These are phyloP conservation scores for Lanmaoa rubissima DNA, from an alignment of 768 basidiomycete genomes.

Conservation along the genomic window DNA sequence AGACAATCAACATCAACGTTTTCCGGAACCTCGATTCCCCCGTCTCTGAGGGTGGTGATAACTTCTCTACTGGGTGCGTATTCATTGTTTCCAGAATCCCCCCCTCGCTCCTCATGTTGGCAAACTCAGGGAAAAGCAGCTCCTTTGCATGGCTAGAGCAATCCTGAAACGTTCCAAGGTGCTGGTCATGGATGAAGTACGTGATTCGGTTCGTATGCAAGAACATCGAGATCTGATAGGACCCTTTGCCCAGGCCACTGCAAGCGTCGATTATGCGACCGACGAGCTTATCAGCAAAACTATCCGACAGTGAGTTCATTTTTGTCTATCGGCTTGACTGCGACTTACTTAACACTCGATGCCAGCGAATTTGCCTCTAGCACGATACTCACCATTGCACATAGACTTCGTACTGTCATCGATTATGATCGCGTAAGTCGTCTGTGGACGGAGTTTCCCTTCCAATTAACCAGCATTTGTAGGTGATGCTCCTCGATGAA, in stretches of 20 bases:
- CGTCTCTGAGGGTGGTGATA: slow-evolving; percentile 85
- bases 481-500: slow-evolving; percentile 79
- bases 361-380: slow-evolving; percentile 72
- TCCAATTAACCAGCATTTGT: background rate
- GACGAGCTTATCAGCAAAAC: slow-evolving; percentile 85
- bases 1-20: slow-evolving; percentile 65
- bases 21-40: slow-evolving; percentile 73
- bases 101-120: background rate
- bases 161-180: slow-evolving; percentile 77
- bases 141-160: slow-evolving; percentile 88
- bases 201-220: slow-evolving; percentile 12
- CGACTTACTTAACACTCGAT: slow-evolving; percentile 1
- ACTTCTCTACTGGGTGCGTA: slow-evolving; percentile 78
- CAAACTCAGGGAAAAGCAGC: slow-evolving; percentile 63
- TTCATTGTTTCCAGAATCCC: background rate
- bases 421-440: slow-evolving; percentile 75
- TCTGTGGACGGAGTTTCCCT: slow-evolving; percentile 3
- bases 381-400: slow-evolving; percentile 82
- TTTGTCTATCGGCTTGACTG: background rate
- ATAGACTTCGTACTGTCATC: slow-evolving; percentile 75
- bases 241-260: slow-evolving; percentile 51
- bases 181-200: slow-evolving; percentile 81
- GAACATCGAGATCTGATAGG: slow-evolving; percentile 4
- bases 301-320: slow-evolving; percentile 62
- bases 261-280: slow-evolving; percentile 82